Base-by-base conservation (phyloP, 139 green algal species). In the Deuterostichococcus epilithicus region DNA sequence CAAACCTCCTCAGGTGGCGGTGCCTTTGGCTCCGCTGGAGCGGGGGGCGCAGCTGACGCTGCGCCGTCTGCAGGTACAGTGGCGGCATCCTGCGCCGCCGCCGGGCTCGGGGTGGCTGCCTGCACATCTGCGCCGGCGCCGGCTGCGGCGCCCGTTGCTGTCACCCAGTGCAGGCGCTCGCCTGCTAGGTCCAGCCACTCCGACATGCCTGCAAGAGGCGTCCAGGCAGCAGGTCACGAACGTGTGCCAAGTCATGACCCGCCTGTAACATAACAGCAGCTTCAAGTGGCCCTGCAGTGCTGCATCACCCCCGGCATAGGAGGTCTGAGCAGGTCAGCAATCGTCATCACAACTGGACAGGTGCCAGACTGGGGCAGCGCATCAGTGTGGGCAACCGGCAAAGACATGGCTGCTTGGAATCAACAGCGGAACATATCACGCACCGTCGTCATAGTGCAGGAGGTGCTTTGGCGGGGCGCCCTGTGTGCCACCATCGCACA, bases 361-460 rank as follows among this genome's bases (percentile, higher is more conserved):
- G n/a, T n/a, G n/a, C n/a, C n/a, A n/a, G n/a, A n/a, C n/a, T n/a
- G n/a, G n/a, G n/a, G n/a, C n/a, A n/a, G n/a, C n/a, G n/a, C n/a
- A n/a, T n/a, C n/a, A n/a, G n/a, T n/a, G n/a, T n/a, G n/a, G n/a
- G n/a, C n/a, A n/a, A n/a, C n/a, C n/a, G n/a, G n/a, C n/a, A n/a
- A n/a, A n/a, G n/a, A n/a, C n/a, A n/a, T n/a, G n/a, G n/a, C n/a
- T n/a, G n/a, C n/a, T n/a, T n/a, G n/a, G n/a, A n/a, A n/a, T n/a
- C n/a, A n/a, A n/a, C n/a, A n/a, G n/a, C n/a, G n/a, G n/a, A n/a
- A n/a, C 13, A 3, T 28, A n/a, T 5, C 39, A 26, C 32, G 79
- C 71, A 20, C 81, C 86, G 73, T 94, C 85, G n/a, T 94, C 90
- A 75, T 90, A 94, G 36, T 78, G 34, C 26, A 95, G 42, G 18